Evolutionary conservation across 2,329 filamentous ascomycete species (phyloP).

Genomic region (Coniella vitis): DNA sequence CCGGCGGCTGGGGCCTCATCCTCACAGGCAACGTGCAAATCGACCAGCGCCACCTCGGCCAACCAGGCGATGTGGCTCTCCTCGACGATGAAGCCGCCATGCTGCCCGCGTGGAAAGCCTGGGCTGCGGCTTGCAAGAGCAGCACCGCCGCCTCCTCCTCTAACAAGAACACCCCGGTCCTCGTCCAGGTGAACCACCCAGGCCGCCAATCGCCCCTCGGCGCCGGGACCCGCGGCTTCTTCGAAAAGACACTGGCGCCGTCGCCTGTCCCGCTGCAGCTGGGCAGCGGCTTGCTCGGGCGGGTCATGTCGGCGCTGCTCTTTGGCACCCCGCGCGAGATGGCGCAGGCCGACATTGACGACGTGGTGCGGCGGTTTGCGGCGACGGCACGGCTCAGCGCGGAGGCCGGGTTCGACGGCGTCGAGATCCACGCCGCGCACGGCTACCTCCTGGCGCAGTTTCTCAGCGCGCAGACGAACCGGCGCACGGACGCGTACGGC

Average conservation of each 20-base stretch:
- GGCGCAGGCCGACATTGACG: slow-evolving; percentile 45
- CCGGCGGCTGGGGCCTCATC: slow-evolving; percentile 46
- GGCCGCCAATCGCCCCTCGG: slow-evolving; percentile 42
- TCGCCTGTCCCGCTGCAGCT: slow-evolving; percentile 34
- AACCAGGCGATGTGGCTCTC: slow-evolving; percentile 26
- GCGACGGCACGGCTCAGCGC: slow-evolving; percentile 40
- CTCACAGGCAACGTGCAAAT: slow-evolving; percentile 45
- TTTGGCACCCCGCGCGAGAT: slow-evolving; percentile 53
- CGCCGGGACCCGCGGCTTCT: slow-evolving; percentile 33
- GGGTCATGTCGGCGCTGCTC: slow-evolving; percentile 26
- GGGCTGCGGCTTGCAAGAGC: slow-evolving; percentile 43
- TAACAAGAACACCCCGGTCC: no score
- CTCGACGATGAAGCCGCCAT: slow-evolving; percentile 25
- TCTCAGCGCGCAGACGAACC: slow-evolving; percentile 42
- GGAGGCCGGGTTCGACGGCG: slow-evolving; percentile 39
- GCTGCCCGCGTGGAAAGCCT: slow-evolving; percentile 31
- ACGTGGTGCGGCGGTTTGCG: slow-evolving; percentile 46
- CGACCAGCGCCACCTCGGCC: slow-evolving; percentile 31
- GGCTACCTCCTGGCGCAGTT: slow-evolving; percentile 54
- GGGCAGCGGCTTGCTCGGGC: slow-evolving; percentile 30
- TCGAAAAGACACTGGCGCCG: slow-evolving; percentile 40
- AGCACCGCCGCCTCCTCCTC: slow-evolving; percentile 41
- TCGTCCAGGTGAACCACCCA: slow-evolving; percentile 57
- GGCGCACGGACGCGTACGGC: slow-evolving; percentile 48
- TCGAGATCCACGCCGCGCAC: slow-evolving; percentile 44